Base-by-base conservation (phyloP, 2,329 filamentous ascomycete genomes). In the Penicillium sp. region DNA sequence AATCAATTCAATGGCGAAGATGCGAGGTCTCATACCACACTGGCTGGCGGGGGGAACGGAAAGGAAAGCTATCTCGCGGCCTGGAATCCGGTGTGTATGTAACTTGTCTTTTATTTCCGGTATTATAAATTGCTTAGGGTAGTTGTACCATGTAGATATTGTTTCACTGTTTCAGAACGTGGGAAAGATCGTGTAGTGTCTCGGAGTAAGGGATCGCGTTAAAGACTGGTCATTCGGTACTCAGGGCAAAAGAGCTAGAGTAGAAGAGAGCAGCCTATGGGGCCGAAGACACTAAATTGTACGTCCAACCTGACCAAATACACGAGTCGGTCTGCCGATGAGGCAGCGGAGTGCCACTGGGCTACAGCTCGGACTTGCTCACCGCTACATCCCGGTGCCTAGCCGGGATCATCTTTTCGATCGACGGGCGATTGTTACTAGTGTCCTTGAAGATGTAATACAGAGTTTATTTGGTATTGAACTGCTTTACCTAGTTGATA, bases 401-500 rank as follows among this genome's bases (percentile, higher is more conserved):
- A 24, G n/a, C 17, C 43, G 33, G 9, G 21, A 28, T 24, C 21
- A 24, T 45, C 43, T 17, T 45, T 19, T 24, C 5, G 12, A 31
- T 42, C 17, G 17, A 24, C 15, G 22, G 22, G 22, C 21, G 15
- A 37, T 29, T 28, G 3, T n/a, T 43, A 48, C 31, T 19, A 47
- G 29, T 24, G 21, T 34, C 22, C 10, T 35, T 22, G 43, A 24
- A 24, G 22, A 21, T 35, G 15, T 5, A 31, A 31, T 38, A 29
- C n/a, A n/a, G 13, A 17, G 26, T 15, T 22, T 31, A 17, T 41
- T 31, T 41, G 35, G 44, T 41, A 47, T 21, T 33, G 21, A 33
- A 47, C 15, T 32, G 8, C 4, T 21, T 21, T 33, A 41, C 44
- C 44, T 47, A 33, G 28, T 47, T 41, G 44, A 47, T 41, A 48